A percentile compares a stretch with the other conserved stretches of the same genome.
Evolutionary conservation across 23 red algal species (phyloP).

Genomic region (Pyropia yezoensis): DNA sequence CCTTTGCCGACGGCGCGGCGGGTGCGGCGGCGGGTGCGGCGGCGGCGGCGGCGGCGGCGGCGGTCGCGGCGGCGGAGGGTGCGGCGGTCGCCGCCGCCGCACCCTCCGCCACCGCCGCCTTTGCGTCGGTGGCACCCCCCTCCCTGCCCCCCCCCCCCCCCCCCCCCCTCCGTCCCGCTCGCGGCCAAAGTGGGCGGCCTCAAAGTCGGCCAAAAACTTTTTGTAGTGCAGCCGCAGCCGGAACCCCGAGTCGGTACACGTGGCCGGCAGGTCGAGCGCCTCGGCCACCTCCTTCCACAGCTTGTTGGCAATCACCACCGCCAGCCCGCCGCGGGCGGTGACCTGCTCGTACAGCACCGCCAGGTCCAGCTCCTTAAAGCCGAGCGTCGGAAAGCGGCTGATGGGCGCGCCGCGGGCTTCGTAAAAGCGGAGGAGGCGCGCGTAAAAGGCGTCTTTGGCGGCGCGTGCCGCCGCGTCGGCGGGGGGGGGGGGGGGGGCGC

Average conservation of each 20-base stretch:
- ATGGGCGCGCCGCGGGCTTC: slow-evolving; percentile 37
- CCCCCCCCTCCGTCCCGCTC: neutral
- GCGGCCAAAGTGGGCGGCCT: slow-evolving; percentile 46
- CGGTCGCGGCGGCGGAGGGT: neutral
- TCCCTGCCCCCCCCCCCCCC: neutral
- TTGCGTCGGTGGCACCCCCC: neutral
- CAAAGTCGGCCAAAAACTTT: slow-evolving; percentile 60
- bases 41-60: neutral
- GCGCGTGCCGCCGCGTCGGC: too few relatives aligned
- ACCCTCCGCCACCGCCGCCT: neutral
- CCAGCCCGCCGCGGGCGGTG: slow-evolving; percentile 57
- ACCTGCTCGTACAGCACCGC: slow-evolving; percentile 65
- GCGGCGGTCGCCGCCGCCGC: neutral
- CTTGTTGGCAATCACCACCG: slow-evolving; percentile 80
- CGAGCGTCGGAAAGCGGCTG: slow-evolving; percentile 61
- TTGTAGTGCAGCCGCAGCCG: slow-evolving; percentile 80
- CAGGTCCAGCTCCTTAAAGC: slow-evolving; percentile 86
- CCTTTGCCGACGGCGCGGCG: too few relatives aligned
- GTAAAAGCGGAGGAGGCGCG: slow-evolving; percentile 33
- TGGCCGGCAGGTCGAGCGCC: slow-evolving; percentile 56
- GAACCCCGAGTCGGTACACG: slow-evolving; percentile 87
- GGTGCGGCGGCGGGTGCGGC: neutral
- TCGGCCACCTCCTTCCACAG: slow-evolving; percentile 92
- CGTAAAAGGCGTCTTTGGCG: slow-evolving; percentile 22
- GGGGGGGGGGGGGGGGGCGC: too few relatives aligned